Conservation (phyloP, 495 filamentous ascomycete genomes). For the Cercophora samala region DNA sequence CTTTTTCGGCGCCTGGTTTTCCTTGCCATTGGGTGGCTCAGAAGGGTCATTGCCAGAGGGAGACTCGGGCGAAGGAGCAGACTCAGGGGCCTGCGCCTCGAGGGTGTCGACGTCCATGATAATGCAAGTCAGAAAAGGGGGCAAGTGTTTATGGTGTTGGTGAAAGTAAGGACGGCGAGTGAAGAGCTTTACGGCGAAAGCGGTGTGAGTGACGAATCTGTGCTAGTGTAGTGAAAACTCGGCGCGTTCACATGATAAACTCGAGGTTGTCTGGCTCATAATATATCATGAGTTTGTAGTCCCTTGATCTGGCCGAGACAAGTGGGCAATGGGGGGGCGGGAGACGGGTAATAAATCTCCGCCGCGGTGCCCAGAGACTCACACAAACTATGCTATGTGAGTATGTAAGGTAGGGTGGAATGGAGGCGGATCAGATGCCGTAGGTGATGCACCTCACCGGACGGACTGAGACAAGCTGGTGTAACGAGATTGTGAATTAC, state of each 20-base stretch:
- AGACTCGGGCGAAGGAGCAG: constrained; percentile 19
- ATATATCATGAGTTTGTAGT: neutral
- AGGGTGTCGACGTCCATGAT: neutral
- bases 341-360: constrained; percentile 11
- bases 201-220: neutral
- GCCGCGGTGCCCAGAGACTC: constrained; percentile 5
- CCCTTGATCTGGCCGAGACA: constrained; percentile 7
- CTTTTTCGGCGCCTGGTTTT: constrained; percentile 35
- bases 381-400: neutral
- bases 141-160: neutral
- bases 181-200: neutral
- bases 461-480: constrained; percentile 19
- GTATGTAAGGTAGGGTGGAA: neutral
- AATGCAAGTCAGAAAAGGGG: neutral
- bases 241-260: constrained; percentile 4
- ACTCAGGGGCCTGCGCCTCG: constrained; percentile 10
- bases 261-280: neutral
- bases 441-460: constrained; percentile 12
- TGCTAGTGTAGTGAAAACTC: neutral
- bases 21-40: constrained; percentile 28
- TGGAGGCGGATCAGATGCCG: constrained; percentile 1
- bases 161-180: neutral
- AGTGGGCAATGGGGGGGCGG: neutral
- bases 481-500: constrained; percentile 15
- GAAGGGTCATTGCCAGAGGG: constrained; percentile 8